Percentiles rank a stretch among this genome's conserved stretches.
Evolutionary conservation across 108 stramenopile species (phyloP).

Genomic region (Aureococcus anophagefferens): DNA sequence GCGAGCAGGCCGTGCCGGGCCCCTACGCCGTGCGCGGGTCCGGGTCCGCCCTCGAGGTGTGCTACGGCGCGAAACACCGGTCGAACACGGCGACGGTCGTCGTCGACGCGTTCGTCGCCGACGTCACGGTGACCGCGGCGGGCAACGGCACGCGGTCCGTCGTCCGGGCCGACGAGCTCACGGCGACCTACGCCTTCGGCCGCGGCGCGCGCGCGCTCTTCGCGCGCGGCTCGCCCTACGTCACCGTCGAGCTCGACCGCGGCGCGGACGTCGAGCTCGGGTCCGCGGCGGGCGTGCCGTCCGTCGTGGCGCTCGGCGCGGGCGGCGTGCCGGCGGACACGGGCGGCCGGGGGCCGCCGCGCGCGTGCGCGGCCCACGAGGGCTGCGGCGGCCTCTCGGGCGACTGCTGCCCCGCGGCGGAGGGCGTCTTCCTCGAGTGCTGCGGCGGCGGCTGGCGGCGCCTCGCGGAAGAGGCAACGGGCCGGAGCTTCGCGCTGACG

Average conservation of each 20-base stretch:
- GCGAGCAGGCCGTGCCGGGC: not conserved
- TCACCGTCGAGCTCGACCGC: slow-evolving; percentile 28
- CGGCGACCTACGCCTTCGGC: not conserved
- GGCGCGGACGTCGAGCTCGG: no score
- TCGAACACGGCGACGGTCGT: not conserved
- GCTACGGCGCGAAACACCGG: not conserved
- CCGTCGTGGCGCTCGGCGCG: no score
- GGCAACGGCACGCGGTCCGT: not conserved
- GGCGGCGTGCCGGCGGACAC: no score
- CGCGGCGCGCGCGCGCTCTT: not conserved
- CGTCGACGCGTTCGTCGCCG: not conserved
- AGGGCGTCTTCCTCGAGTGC: slow-evolving; percentile 8
- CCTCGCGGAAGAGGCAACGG: not conserved
- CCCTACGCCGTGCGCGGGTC: not conserved
- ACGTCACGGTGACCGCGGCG: not conserved
- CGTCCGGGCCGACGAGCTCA: not conserved
- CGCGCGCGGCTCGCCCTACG: slow-evolving; percentile 26
- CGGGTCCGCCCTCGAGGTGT: not conserved
- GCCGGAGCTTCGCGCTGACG: not conserved
- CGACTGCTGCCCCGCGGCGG: slow-evolving; percentile 11
- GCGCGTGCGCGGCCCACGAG: not conserved
- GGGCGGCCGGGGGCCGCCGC: no score
- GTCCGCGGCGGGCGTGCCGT: no score
- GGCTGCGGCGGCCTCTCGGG: not conserved
- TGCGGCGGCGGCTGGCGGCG: not conserved